Conservation (phyloP, 257 asterid species). For the Solanum stenotomum region DNA sequence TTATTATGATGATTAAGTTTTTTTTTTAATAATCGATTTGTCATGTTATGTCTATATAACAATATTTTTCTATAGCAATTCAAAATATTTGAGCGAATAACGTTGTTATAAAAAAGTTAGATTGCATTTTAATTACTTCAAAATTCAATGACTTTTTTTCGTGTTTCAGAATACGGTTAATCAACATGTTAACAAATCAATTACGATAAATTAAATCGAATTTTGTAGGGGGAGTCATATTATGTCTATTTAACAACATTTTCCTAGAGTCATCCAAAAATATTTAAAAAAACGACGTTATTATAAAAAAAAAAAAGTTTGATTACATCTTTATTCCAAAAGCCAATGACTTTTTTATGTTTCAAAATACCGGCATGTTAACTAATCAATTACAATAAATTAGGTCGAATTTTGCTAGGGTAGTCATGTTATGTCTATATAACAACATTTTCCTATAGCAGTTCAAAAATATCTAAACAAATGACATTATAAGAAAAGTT, state of each 20-base stretch:
- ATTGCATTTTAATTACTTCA: neutral
- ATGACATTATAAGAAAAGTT: neutral
- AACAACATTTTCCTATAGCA: neutral
- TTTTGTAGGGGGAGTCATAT: neutral
- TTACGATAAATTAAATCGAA: neutral
- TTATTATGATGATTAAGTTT: neutral
- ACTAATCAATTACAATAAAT: neutral
- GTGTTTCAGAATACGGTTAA: neutral
- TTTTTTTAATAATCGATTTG: neutral
- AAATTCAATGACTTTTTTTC: neutral
- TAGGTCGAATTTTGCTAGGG: neutral
- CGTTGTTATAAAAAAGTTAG: neutral
- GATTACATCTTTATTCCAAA: neutral
- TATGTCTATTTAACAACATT: neutral
- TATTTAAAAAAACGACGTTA: neutral
- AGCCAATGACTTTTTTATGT: neutral
- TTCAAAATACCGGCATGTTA: neutral
- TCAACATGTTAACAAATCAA: neutral
- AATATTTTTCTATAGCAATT: neutral
- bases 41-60: neutral
- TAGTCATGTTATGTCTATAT: neutral
- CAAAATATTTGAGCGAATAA: neutral
- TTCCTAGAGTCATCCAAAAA: neutral
- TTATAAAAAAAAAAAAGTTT: neutral
- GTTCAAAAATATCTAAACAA: neutral